A percentile compares a stretch with the other conserved stretches of the same genome.
Evolutionary conservation across 345 rosid species (phyloP).

Genomic region (Arabidopsis suecica): DNA sequence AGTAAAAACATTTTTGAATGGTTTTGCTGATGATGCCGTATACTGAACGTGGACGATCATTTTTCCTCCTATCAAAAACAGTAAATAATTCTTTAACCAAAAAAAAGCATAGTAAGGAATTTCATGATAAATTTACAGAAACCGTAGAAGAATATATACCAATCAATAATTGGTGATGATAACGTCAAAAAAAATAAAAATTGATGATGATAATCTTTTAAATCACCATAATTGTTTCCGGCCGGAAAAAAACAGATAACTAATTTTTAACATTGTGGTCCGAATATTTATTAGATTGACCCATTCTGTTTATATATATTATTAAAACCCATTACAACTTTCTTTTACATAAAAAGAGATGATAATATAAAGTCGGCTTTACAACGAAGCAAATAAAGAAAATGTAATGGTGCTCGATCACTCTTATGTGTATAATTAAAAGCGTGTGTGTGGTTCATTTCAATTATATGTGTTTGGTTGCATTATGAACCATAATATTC

Average conservation of each 20-base stretch:
- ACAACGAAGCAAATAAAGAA: constrained; percentile 45
- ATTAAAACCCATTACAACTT: constrained; percentile 6
- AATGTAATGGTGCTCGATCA: constrained; percentile 47
- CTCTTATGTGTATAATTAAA: constrained; percentile 41
- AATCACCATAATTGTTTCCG: constrained; percentile 23
- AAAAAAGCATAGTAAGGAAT: not conserved
- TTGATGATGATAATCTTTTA: constrained; percentile 21
- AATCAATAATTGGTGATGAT: not conserved
- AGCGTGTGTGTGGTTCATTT: constrained; percentile 44
- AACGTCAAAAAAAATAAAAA: too few species aligned
- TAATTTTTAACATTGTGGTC: constrained; percentile 31
- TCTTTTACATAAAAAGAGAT: not conserved
- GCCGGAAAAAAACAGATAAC: constrained; percentile 32
- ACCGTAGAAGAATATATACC: not conserved
- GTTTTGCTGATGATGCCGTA: not conserved
- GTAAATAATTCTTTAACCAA: too few species aligned
- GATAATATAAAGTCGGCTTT: constrained; percentile 43
- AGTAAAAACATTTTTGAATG: not conserved
- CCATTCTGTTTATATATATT: constrained; percentile 25
- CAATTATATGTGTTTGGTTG: constrained; percentile 46
- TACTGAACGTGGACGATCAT: not conserved
- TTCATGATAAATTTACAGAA: not conserved
- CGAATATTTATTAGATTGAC: constrained; percentile 43
- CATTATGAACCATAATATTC: constrained; percentile 54
- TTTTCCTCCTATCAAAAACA: not conserved